phyloP scores from a whole-genome alignment of 768 basidiomycete genomes.

The Mycena filopes region DNA sequence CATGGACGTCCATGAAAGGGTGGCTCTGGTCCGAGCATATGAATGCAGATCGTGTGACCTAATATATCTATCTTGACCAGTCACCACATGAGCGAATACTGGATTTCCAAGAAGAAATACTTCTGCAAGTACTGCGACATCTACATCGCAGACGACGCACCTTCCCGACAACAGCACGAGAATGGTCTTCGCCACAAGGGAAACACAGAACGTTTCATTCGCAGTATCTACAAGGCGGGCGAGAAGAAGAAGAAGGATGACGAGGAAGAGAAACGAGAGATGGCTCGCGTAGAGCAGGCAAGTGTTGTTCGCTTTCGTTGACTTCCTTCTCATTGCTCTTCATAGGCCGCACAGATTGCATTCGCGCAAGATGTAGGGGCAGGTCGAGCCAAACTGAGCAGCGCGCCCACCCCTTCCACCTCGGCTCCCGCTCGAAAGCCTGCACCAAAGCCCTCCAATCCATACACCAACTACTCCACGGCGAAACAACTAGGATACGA shows the following conservation, averaged over 20 bases:
- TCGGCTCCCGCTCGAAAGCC: conserved; percentile 50
- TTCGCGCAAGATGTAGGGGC: conserved; percentile 83
- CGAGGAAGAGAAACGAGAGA: conserved; percentile 89
- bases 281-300: conserved; percentile 87
- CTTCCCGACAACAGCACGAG: conserved; percentile 92
- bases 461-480: conserved; percentile 88
- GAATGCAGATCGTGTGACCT: too few species aligned
- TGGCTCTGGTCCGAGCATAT: too few species aligned
- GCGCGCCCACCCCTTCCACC: conserved; percentile 27
- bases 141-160: conserved; percentile 95
- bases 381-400: conserved; percentile 60
- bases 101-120: conserved; percentile 93
- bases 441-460: conserved; percentile 64
- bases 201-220: conserved; percentile 91
- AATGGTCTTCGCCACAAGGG: conserved; percentile 94
- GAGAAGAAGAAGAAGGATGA: conserved; percentile 87
- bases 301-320: conserved; percentile 27
- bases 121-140: conserved; percentile 98
- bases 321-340: conserved; percentile 10
- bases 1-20: conserved; percentile 9
- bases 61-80: too few species aligned
- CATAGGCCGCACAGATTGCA: conserved; percentile 81
- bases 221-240: conserved; percentile 92
- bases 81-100: conserved; percentile 86
- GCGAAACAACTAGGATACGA: conserved; percentile 83